These are phyloP conservation scores for Ceratocystis ficicola DNA, from an alignment of 2,329 filamentous ascomycete genomes.

Conservation along the genomic window DNA sequence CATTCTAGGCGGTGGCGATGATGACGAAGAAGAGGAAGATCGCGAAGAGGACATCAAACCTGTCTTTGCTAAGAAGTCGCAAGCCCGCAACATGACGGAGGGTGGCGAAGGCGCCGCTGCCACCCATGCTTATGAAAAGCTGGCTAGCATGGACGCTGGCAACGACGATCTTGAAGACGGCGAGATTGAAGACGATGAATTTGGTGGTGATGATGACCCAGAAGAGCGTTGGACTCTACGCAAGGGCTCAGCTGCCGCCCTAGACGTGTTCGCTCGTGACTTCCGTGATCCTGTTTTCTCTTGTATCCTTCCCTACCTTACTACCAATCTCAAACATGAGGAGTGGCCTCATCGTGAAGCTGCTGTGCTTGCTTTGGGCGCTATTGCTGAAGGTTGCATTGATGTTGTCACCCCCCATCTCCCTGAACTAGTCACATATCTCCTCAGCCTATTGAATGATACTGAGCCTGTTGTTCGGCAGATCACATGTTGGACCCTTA, in stretches of 20 bases:
- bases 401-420: constrained; percentile 80
- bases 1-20: constrained; percentile 67
- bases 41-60: constrained; percentile 84
- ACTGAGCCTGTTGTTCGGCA: constrained; percentile 81
- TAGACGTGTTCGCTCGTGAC: constrained; percentile 86
- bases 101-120: constrained; percentile 33
- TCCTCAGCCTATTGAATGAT: constrained; percentile 76
- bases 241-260: constrained; percentile 90
- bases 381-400: constrained; percentile 90
- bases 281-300: constrained; percentile 83
- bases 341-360: constrained; percentile 92
- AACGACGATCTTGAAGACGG: constrained; percentile 77
- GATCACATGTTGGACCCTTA: constrained; percentile 96
- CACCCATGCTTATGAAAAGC: constrained; percentile 37
- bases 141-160: constrained; percentile 42
- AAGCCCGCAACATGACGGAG: constrained; percentile 41
- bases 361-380: constrained; percentile 83
- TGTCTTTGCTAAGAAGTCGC: constrained; percentile 64
- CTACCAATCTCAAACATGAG: constrained; percentile 71
- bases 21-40: constrained; percentile 87
- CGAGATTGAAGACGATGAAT: constrained; percentile 63
- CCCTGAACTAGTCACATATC: constrained; percentile 77
- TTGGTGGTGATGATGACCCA: constrained; percentile 67
- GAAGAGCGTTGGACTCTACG: constrained; percentile 91
- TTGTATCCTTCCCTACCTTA: constrained; percentile 83